phyloP scores from a whole-genome alignment of 148 eudicot species.

The Fagopyrum tataricum region DNA sequence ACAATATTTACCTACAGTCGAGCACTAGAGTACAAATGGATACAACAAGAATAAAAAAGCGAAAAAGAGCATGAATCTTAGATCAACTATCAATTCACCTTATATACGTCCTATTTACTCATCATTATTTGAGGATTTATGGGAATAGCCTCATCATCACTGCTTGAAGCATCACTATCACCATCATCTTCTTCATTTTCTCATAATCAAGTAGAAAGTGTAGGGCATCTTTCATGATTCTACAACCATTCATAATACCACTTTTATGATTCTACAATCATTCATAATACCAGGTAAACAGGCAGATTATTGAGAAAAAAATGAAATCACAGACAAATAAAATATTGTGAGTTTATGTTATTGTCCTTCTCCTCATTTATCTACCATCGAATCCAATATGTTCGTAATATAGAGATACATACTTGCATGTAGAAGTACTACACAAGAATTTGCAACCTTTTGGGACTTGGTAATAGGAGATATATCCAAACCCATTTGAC shows the following conservation, averaged over 20 bases:
- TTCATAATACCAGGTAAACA: constrained; percentile 1
- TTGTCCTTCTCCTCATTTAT: too few species aligned
- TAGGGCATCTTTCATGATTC: constrained; percentile 87
- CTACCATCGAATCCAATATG: too few species aligned
- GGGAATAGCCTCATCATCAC: constrained; percentile 62
- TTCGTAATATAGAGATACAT: too few species aligned
- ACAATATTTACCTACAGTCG: neutral
- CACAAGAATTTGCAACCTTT: constrained; percentile 52
- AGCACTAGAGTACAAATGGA: neutral
- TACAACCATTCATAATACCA: constrained; percentile 25
- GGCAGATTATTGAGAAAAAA: neutral
- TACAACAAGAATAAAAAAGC: neutral
- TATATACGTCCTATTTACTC: constrained; percentile 72
- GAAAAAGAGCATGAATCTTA: neutral
- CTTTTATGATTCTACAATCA: too few species aligned
- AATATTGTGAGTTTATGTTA: too few species aligned
- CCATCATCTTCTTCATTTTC: constrained; percentile 70
- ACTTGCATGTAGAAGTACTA: constrained; percentile 61
- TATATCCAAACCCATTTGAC: constrained; percentile 75
- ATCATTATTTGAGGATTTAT: constrained; percentile 59
- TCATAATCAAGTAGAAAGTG: constrained; percentile 92
- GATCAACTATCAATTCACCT: constrained; percentile 36
- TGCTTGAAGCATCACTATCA: constrained; percentile 68
- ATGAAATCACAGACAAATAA: constrained; percentile 6
- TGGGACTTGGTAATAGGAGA: constrained; percentile 91